phyloP scores from a whole-genome alignment of 2,329 filamentous ascomycete genomes.

The Colletotrichum truncatum region DNA sequence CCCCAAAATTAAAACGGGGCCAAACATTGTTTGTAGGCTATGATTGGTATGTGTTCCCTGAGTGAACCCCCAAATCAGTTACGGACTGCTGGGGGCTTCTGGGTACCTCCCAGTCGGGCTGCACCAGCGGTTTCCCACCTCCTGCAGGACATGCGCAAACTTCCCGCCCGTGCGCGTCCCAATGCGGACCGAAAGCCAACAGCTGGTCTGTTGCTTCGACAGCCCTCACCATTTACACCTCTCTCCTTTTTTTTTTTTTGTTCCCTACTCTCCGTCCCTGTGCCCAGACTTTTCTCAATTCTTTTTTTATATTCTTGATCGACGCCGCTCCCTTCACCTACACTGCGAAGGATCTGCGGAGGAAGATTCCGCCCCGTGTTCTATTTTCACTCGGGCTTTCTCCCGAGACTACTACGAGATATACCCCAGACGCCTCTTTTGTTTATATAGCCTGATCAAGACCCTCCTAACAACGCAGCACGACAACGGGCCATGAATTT shows the following conservation, averaged over 20 bases:
- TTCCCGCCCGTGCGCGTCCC: conserved; percentile 25
- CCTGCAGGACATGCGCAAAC: conserved; percentile 29
- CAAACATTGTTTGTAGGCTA: not conserved
- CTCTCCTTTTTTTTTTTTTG: conserved; percentile 16
- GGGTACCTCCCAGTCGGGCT: conserved; percentile 14
- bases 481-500: conserved; percentile 22
- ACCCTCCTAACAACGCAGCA: not conserved
- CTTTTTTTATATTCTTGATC: conserved; percentile 17
- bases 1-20: not conserved
- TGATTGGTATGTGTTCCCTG: not conserved
- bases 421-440: conserved; percentile 16
- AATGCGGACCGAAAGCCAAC: conserved; percentile 20
- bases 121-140: conserved; percentile 22
- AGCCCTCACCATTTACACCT: conserved; percentile 17
- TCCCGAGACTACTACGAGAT: conserved; percentile 1
- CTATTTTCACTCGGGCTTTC: conserved; percentile 18
- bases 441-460: conserved; percentile 8
- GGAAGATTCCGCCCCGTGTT: conserved; percentile 22
- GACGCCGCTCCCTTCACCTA: conserved; percentile 3
- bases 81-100: not conserved
- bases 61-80: not conserved
- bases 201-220: conserved; percentile 25
- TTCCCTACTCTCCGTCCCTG: not conserved
- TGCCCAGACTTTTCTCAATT: not conserved
- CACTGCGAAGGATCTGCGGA: conserved; percentile 2